A percentile compares a stretch with the other conserved stretches of the same genome.
These are phyloP conservation scores for Fusarium tuaranense DNA, from an alignment of 2,329 filamentous ascomycete species.

Conservation along the genomic window DNA sequence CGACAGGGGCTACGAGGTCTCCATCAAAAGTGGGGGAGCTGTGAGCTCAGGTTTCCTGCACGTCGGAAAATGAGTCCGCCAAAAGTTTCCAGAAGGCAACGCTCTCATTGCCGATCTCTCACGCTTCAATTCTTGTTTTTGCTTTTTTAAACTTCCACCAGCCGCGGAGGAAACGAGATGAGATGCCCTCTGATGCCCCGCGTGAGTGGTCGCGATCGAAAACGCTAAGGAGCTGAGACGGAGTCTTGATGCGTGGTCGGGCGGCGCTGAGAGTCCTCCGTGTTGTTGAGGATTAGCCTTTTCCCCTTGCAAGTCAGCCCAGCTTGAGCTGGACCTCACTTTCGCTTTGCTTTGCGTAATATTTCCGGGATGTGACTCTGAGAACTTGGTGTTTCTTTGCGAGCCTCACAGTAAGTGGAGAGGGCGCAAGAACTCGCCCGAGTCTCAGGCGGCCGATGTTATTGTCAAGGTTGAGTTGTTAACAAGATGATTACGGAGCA, in stretches of 20 bases:
- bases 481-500: conserved; percentile 33
- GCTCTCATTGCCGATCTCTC: conserved; percentile 15
- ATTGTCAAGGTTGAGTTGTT: conserved; percentile 8
- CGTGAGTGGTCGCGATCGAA: conserved; percentile 15
- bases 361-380: neutral
- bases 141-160: conserved; percentile 9
- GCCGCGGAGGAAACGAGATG: conserved; percentile 16
- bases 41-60: neutral
- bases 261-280: conserved; percentile 1
- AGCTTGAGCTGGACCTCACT: conserved; percentile 5
- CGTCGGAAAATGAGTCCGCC: conserved; percentile 17
- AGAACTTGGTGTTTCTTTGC: neutral
- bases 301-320: conserved; percentile 10
- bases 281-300: conserved; percentile 2
- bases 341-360: conserved; percentile 4
- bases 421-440: conserved; percentile 23
- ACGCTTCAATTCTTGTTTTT: conserved; percentile 7
- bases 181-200: neutral
- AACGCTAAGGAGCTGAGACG: conserved; percentile 15
- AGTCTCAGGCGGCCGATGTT: conserved; percentile 15
- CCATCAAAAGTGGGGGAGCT: conserved; percentile 25
- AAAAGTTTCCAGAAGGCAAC: conserved; percentile 32
- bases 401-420: conserved; percentile 15
- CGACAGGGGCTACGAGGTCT: conserved; percentile 12
- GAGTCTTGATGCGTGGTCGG: conserved; percentile 2